Evolutionary conservation across 2,329 filamentous ascomycete species (phyloP), one percentile per base, ranked within the genome.

Genomic region (Sordariomycetes sp.): DNA sequence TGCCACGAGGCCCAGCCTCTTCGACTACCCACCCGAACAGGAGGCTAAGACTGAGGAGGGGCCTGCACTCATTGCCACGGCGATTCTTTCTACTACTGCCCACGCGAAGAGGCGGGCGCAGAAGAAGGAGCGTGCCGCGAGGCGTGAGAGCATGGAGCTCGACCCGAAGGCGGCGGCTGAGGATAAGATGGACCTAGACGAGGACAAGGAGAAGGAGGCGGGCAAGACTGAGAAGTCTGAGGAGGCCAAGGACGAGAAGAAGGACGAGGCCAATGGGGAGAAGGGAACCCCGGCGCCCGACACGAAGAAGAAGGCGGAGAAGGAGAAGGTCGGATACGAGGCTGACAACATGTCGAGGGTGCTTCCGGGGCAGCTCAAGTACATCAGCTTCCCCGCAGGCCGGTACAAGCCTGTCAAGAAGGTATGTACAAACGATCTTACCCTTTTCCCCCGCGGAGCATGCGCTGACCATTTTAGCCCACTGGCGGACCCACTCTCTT

Each of bases 271-370:
- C 35, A 50, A 50, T 20, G 46, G 46, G n/a, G 37, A 40, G 22
- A 53, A 53, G 51, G 51, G 32, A 2, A 67, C 71, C 1, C 72
- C 74, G 14, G 65, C 79, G 1, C 73, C 77, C 46, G 82, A 86
- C 16, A 75, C 79, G 43, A 96, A 93, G 82, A 96, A 95, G 81
- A 95, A 94, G 79, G 77, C 79, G 0, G 91, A 97, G 73, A 95
- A 94, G 77, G 94, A 99, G 76, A 97, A 96, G 82, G 82, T 96
- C 60, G 94, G 94, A 64, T 97, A 94, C 70, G 91, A 97, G 63
- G 82, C 99, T 61, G 89, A 94, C 69, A 99, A 99, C 78, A 95
- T 99, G 90, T 95, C 89, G 58, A 84, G 94, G 65, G 91, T 99
- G 40, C 82, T 99, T 54, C 94, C 92, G 1, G 83, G 85, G 53